A percentile compares a stretch with the other conserved stretches of the same genome.
Conservation (phyloP, 1,284 basidiomycete genomes). For the Fomitopsis schrenkii region DNA sequence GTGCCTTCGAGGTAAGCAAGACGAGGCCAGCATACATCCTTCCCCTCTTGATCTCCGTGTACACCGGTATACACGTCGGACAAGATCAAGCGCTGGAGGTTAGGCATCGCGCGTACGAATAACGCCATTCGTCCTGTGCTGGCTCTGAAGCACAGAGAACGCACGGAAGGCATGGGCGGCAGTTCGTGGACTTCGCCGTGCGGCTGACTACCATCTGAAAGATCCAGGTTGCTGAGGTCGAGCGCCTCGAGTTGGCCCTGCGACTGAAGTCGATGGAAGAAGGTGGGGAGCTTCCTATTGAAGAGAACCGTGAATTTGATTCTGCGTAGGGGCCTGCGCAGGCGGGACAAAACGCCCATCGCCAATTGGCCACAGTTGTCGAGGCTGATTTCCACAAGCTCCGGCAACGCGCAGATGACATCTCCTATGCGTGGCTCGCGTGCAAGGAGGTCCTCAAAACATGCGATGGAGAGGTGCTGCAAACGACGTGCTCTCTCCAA, state of each 20-base stretch:
- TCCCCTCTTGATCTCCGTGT: background rate
- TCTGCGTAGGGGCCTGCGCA: conserved; percentile 1
- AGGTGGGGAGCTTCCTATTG: conserved; percentile 7
- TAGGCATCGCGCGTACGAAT: conserved; percentile 7
- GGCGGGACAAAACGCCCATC: background rate
- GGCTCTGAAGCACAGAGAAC: conserved; percentile 1
- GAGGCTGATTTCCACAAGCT: conserved; percentile 6
- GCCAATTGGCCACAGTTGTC: conserved; percentile 6
- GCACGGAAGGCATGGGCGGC: conserved; percentile 7
- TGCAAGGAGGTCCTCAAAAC: conserved; percentile 7
- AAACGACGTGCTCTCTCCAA: conserved; percentile 3
- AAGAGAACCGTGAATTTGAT: conserved; percentile 5
- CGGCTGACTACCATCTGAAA: conserved; percentile 4
- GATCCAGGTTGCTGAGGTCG: conserved; percentile 4
- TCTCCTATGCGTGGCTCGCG: conserved; percentile 5
- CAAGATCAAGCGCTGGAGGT: conserved; percentile 1
- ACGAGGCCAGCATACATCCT: conserved; percentile 1
- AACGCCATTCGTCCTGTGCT: conserved; percentile 7
- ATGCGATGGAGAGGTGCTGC: conserved; percentile 3
- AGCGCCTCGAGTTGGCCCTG: conserved; percentile 1
- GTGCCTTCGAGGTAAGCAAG: conserved; percentile 4
- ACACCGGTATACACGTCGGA: conserved; percentile 4
- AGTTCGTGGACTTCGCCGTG: conserved; percentile 6
- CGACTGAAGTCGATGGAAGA: conserved; percentile 5
- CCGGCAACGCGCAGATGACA: conserved; percentile 4